Evolutionary conservation across 371 early-diverging fungal genomes (phyloP), one percentile per base, ranked within the genome.

Genomic region (Lichtheimia ornata): DNA sequence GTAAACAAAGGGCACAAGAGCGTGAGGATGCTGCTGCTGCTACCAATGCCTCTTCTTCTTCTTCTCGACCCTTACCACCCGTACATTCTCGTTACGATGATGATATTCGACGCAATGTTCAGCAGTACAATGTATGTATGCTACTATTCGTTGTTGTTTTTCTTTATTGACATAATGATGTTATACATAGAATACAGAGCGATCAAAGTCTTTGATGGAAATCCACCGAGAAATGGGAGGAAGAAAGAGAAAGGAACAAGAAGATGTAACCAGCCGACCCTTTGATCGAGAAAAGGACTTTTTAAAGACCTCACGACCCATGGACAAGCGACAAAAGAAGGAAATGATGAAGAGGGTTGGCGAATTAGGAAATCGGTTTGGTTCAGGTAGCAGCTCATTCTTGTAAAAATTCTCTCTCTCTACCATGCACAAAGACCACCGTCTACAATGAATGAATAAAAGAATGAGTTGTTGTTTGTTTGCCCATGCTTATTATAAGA

Each of bases 251-350:
- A 71, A 70, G 45, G 70, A 79, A 7, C 20, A 63, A 42, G 73
- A 83, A 41, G 84, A 85, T 64, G 83, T 80, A 0, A 66, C 79
- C 27, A 82, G 74, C 22, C 79, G 83, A 27, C 64, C 82, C 1
- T 79, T 82, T 62, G 84, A 84, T 52, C 74, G 83, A 40, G 86
- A 86, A 53, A 82, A 82, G 58, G 86, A 86, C 66, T 52, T 86
- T 22, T 17, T 82, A 17, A 56, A 56, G 54, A 72, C 69, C 14
- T 50, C 59, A 14, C 40, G 45, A 49, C 61, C 65, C 9, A 70
- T 87, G 60, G 74, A 81, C 35, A 70, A 69, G 28, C 83, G 80
- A 24, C 67, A 72, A 30, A 74, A 83, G 58, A 67, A 76, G 6
- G 82, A 84, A 54, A 42, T 87, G 41, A 54, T 84, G 56, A 74